Evolutionary conservation across 768 basidiomycete species (phyloP).

Genomic region (Lactarius sanguifluus): DNA sequence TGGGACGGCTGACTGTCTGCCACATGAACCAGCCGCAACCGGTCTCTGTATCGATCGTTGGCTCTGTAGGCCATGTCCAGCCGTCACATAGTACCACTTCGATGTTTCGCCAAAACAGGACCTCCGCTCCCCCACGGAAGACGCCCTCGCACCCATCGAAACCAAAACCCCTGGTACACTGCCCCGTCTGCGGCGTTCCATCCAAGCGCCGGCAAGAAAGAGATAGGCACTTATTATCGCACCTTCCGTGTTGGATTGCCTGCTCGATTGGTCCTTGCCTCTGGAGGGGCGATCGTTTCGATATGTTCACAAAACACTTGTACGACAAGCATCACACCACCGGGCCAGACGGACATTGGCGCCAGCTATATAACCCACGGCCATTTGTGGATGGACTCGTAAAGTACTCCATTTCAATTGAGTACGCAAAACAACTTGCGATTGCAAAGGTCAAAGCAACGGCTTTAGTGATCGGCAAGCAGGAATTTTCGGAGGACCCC

Average conservation of each 20-base stretch:
- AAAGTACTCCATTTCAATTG: not conserved
- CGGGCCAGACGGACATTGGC: not conserved
- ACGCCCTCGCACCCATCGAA: not conserved
- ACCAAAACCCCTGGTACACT: not conserved
- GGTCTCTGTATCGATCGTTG: not conserved
- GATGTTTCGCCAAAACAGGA: not conserved
- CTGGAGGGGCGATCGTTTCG: conserved; percentile 14
- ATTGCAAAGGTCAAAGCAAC: not conserved
- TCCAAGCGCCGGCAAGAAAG: not conserved
- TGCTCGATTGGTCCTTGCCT: conserved; percentile 6
- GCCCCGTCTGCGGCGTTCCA: not conserved
- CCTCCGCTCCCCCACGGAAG: not conserved
- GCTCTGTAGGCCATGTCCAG: not conserved
- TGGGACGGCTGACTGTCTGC: not conserved
- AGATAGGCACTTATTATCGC: not conserved
- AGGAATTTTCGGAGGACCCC: not conserved
- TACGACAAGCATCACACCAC: not conserved
- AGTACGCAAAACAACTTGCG: not conserved
- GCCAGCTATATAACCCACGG: conserved; percentile 1
- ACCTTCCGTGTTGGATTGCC: conserved; percentile 12
- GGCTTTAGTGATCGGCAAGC: not conserved
- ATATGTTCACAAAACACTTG: conserved; percentile 3
- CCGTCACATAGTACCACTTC: too few species aligned
- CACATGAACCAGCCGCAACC: not conserved
- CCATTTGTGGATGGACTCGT: not conserved